Evolutionary conservation across 2,329 filamentous ascomycete species (phyloP).

Genomic region (Simplicillium sp.): DNA sequence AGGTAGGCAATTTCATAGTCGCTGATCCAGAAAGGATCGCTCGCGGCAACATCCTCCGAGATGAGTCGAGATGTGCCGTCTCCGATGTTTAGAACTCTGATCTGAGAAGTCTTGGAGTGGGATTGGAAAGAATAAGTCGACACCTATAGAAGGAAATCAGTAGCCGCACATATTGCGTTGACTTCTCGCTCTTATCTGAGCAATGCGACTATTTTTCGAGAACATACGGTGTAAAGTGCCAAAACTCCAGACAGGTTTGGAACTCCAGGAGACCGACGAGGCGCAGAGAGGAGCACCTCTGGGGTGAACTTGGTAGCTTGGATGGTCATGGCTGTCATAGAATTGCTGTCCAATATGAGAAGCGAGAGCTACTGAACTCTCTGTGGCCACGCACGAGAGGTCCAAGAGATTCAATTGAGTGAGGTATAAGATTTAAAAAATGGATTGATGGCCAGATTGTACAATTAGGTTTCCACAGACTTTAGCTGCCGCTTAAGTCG

Average conservation of each 20-base stretch:
- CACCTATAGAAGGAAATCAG: slow-evolving; percentile 25
- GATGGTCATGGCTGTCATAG: slow-evolving; percentile 51
- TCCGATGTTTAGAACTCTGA: slow-evolving; percentile 60
- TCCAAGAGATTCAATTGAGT: background rate
- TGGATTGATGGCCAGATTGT: background rate
- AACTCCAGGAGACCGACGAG: slow-evolving; percentile 58
- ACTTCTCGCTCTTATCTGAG: background rate
- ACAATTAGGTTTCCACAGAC: background rate
- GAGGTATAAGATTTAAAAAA: background rate
- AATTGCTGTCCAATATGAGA: background rate
- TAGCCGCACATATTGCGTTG: background rate
- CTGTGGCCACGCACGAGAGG: too few species aligned
- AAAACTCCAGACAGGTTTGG: slow-evolving; percentile 60
- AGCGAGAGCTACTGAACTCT: background rate
- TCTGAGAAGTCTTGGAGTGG: slow-evolving; percentile 59
- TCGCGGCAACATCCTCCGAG: slow-evolving; percentile 53
- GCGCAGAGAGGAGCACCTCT: slow-evolving; percentile 66
- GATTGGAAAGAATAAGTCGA: slow-evolving; percentile 73
- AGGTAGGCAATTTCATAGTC: slow-evolving; percentile 52
- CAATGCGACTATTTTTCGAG: background rate
- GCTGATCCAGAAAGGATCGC: slow-evolving; percentile 69
- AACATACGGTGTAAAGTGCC: slow-evolving; percentile 52
- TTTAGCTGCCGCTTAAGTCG: too few species aligned
- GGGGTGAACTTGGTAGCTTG: slow-evolving; percentile 64
- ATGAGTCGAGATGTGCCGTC: slow-evolving; percentile 57